These are phyloP conservation scores for Pyrus hybrid DNA, from an alignment of 331 rosid genomes.

Conservation along the genomic window DNA sequence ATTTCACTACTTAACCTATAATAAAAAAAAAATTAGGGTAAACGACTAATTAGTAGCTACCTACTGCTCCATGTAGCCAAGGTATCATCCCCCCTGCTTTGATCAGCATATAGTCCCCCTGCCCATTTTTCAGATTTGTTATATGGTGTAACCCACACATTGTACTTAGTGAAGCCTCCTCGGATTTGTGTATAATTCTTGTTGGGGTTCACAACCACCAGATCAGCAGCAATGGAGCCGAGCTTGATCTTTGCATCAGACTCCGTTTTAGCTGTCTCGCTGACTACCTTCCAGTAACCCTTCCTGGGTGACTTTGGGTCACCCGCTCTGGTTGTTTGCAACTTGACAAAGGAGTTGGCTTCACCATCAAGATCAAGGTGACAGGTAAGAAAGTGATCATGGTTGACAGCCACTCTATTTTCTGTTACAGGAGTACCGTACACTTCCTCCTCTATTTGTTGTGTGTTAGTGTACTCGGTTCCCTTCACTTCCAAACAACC, in stretches of 20 bases:
- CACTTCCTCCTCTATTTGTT: slow-evolving; percentile 29
- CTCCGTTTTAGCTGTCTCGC: slow-evolving; percentile 31
- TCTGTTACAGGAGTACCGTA: slow-evolving; percentile 35
- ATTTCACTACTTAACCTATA: too few species aligned
- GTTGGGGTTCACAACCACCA: slow-evolving; percentile 44
- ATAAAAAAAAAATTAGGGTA: too few species aligned
- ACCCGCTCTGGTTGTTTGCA: not conserved
- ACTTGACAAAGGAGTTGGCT: slow-evolving; percentile 33
- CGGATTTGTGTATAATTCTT: slow-evolving; percentile 46
- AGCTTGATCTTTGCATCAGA: slow-evolving; percentile 34
- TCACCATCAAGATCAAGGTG: slow-evolving; percentile 57
- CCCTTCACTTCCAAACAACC: slow-evolving; percentile 39
- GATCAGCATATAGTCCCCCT: slow-evolving; percentile 50
- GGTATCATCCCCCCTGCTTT: slow-evolving; percentile 53
- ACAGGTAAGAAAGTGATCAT: slow-evolving; percentile 51
- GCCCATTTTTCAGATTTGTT: slow-evolving; percentile 61
- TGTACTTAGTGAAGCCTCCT: slow-evolving; percentile 46
- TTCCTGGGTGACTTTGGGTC: slow-evolving; percentile 35
- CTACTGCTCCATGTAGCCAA: slow-evolving; percentile 42
- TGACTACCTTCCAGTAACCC: slow-evolving; percentile 46
- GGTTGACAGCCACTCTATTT: slow-evolving; percentile 38
- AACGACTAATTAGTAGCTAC: not conserved
- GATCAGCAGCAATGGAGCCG: slow-evolving; percentile 23
- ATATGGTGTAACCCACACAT: slow-evolving; percentile 60
- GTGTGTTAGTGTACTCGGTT: slow-evolving; percentile 17